These are phyloP conservation scores for Corymbia citriodora DNA, from an alignment of 441 rosid genomes.

Conservation along the genomic window DNA sequence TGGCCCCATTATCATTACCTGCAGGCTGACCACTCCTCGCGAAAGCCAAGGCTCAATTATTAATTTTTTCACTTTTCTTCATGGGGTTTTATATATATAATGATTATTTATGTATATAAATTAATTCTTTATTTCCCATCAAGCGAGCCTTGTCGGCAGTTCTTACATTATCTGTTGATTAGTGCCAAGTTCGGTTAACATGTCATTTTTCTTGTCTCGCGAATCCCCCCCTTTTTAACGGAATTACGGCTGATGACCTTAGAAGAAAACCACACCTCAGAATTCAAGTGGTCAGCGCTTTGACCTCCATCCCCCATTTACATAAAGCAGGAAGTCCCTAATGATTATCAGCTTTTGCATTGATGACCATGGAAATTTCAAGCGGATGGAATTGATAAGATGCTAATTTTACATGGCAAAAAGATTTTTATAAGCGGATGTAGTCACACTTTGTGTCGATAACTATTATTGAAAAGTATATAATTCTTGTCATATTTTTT, in stretches of 20 bases:
- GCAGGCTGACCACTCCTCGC: neutral
- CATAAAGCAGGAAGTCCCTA: neutral
- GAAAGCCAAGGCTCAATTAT: neutral
- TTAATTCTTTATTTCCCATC: neutral
- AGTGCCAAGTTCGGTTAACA: neutral
- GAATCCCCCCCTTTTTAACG: neutral
- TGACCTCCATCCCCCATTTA: neutral
- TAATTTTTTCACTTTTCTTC: neutral
- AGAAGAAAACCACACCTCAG: neutral
- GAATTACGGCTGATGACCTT: neutral
- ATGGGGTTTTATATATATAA: neutral
- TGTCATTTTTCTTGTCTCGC: neutral
- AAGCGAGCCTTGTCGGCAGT: slow-evolving; percentile 6
- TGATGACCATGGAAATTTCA: neutral
- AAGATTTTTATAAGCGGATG: neutral
- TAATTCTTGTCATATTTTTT: accelerated
- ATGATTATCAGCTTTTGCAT: neutral
- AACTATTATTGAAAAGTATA: neutral
- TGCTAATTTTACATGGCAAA: neutral
- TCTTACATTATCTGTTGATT: neutral
- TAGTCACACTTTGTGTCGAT: too few species aligned
- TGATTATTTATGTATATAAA: neutral
- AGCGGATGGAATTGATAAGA: neutral
- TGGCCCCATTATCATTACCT: neutral
- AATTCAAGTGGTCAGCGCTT: neutral